Base-by-base conservation (phyloP, 208 protist genomes). In the Leishmania amazonensis region DNA sequence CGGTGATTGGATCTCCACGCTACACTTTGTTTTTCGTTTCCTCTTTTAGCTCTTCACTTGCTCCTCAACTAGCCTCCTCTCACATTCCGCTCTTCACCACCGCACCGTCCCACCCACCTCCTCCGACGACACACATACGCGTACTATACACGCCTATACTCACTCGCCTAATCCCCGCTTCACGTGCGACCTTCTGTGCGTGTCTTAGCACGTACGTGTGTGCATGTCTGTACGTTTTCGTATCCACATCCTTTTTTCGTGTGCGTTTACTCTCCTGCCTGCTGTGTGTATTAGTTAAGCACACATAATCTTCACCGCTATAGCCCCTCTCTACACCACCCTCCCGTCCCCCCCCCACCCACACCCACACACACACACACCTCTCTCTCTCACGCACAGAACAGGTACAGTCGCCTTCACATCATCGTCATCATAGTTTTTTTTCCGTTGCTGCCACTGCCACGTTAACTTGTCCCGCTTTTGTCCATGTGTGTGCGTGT, bases 211-310 rank as follows among this genome's bases (percentile, higher is more conserved):
- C n/a, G 71, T 75, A 28, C 53, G 71, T 75, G 71, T 53, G 71
- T 57, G 47, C 15, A 13, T 75, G 68, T 31, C 24, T 73, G 68
- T 73, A 51, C 42, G 28, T 51, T 38, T 73, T n/a, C 2, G 15
- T 51, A 51, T 51, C 28, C 28, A 15, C 53, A 15, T 53, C 24
- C 42, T 38, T 31, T 13, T 13, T 51, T 31, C 9, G 51, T 65
- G 35, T 65, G 5, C 13, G 6, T 67, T n/a, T 31, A 2, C 68
- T 75, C 47, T 57, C 47, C n/a, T 51, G 24, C 7, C 15, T 1
- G 53, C 28, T 40, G 71, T 75, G 71, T 75, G 71, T 57, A 58
- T 75, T 75, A 24, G 71, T 75, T 19, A 54, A 75, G 21, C 71
- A 75, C 71, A 75, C 47, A 75, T 49, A 75, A 57, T 75, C 28